Conservation (phyloP, 2,329 filamentous ascomycete species). For the Nothophaeocryptopus gaeumannii region DNA sequence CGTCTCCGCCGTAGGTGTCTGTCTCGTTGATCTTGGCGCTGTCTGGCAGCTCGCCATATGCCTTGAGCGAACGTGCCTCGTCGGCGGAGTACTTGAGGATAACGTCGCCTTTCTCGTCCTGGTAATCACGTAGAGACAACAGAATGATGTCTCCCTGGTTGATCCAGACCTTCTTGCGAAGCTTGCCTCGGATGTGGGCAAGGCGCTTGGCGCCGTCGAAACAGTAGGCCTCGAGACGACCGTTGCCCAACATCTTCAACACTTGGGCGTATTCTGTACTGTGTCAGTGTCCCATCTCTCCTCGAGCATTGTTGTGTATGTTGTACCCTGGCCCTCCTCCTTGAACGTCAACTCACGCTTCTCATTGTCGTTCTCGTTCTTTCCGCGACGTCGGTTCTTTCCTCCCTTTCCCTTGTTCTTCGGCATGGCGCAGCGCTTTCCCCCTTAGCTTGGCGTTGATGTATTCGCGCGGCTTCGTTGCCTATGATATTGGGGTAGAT, state of each 20-base stretch:
- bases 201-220: constrained; percentile 90
- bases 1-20: constrained; percentile 86
- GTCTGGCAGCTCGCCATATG: constrained; percentile 95
- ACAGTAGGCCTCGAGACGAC: constrained; percentile 86
- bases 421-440: constrained; percentile 61
- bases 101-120: constrained; percentile 89
- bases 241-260: constrained; percentile 94
- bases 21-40: constrained; percentile 99
- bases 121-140: constrained; percentile 83
- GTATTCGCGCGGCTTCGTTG: constrained; percentile 29
- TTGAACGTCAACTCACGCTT: constrained; percentile 99
- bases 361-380: constrained; percentile 84
- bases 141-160: constrained; percentile 96
- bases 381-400: constrained; percentile 97
- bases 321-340: constrained; percentile 83
- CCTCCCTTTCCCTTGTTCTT: constrained; percentile 99
- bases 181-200: constrained; percentile 87
- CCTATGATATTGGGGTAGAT: constrained; percentile 9
- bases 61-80: constrained; percentile 91
- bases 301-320: not conserved
- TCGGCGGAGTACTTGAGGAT: constrained; percentile 95
- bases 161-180: constrained; percentile 99
- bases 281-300: not conserved
- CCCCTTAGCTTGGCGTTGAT: constrained; percentile 17
- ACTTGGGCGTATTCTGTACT: constrained; percentile 73